phyloP scores from a whole-genome alignment of 2,329 filamentous ascomycete genomes.

The Xylariaceae sp. region DNA sequence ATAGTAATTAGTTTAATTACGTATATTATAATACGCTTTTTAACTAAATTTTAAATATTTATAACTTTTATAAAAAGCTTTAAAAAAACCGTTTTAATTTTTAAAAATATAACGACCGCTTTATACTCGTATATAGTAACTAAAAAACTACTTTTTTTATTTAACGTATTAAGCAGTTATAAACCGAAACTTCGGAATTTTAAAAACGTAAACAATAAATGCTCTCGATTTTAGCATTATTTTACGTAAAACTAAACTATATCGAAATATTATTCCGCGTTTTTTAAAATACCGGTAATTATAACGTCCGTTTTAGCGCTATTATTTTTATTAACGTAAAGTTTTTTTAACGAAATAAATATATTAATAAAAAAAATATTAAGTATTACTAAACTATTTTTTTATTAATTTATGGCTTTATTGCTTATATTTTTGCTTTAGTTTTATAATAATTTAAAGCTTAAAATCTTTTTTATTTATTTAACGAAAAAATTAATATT shows the following conservation, averaged over 20 bases:
- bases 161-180: constrained; percentile 1
- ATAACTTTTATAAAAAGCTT: neutral
- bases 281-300: no score
- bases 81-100: neutral
- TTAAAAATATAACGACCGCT: no score
- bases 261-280: no score
- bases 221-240: no score
- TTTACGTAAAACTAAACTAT: no score
- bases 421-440: neutral
- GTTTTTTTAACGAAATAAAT: neutral
- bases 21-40: no score
- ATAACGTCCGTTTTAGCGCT: no score
- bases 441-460: neutral
- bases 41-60: no score
- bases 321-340: no score
- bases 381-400: neutral
- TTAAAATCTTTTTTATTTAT: neutral
- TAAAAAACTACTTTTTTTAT: neutral
- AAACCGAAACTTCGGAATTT: neutral
- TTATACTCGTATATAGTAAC: neutral
- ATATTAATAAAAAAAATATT: no score
- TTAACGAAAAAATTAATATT: neutral
- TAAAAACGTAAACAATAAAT: constrained; percentile 2
- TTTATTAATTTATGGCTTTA: neutral
- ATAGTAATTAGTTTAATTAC: no score